Percentiles rank a stretch among this genome's conserved stretches.
Conservation (phyloP, 305 asterid genomes). For the Plantago rigida region DNA sequence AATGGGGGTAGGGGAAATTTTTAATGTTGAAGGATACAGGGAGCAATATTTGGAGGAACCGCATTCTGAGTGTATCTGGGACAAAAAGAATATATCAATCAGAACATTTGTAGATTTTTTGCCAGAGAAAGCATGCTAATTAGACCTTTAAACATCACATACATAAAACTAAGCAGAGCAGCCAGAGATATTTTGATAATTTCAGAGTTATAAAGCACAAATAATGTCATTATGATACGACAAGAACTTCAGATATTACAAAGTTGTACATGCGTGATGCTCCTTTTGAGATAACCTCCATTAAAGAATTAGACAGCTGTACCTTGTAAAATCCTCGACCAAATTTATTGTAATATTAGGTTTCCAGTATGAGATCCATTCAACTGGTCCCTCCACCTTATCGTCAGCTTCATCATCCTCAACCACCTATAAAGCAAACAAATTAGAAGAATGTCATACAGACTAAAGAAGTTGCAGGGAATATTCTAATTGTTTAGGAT, state of each 20-base stretch:
- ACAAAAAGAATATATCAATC: constrained; percentile 23
- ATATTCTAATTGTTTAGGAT: background rate
- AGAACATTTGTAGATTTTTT: constrained; percentile 14
- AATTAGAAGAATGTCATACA: constrained; percentile 4
- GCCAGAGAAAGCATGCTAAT: constrained; percentile 20
- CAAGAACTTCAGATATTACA: background rate
- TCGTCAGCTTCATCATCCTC: constrained; percentile 46
- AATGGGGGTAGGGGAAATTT: background rate
- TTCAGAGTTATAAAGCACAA: constrained; percentile 12
- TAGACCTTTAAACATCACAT: constrained; percentile 15
- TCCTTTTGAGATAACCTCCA: constrained; percentile 8
- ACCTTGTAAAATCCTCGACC: constrained; percentile 92
- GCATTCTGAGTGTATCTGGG: constrained; percentile 70
- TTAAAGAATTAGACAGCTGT: constrained; percentile 21
- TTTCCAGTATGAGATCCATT: constrained; percentile 87
- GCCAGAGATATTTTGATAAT: constrained; percentile 12
- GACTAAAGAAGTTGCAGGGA: too few relatives aligned
- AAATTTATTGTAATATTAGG: constrained; percentile 85
- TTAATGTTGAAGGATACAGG: constrained; percentile 66
- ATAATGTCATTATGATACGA: background rate
- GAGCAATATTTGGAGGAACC: constrained; percentile 77
- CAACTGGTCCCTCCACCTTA: constrained; percentile 55
- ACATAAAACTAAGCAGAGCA: constrained; percentile 12
- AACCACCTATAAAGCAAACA: constrained; percentile 38
- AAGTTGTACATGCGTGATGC: constrained; percentile 4